Conservation (phyloP, 1,284 basidiomycete genomes). For the Irpex sp. region DNA sequence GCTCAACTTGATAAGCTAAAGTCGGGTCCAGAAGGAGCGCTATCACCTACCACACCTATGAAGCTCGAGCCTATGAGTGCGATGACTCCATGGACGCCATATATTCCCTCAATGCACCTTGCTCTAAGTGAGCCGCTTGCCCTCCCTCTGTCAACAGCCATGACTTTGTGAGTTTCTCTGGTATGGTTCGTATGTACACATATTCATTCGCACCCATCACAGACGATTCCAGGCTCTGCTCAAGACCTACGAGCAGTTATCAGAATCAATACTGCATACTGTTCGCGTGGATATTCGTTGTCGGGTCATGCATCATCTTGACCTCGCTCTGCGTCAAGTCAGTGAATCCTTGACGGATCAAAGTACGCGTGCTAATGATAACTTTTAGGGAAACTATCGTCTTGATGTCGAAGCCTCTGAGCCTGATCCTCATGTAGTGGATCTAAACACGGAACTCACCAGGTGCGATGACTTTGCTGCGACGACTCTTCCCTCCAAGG, state of each 20-base stretch:
- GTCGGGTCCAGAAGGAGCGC: slow-evolving; percentile 50
- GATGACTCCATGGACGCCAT: slow-evolving; percentile 47
- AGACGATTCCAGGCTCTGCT: slow-evolving; percentile 90
- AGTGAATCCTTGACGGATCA: slow-evolving; percentile 14
- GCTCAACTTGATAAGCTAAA: slow-evolving; percentile 65
- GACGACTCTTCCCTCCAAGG: slow-evolving; percentile 55
- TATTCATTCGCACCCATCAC: slow-evolving; percentile 12
- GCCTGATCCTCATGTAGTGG: slow-evolving; percentile 87
- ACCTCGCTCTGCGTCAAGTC: slow-evolving; percentile 75
- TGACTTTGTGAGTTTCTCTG: slow-evolving; percentile 67
- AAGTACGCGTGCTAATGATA: not conserved
- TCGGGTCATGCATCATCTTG: slow-evolving; percentile 80
- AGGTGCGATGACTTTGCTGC: slow-evolving; percentile 74
- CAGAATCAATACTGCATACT: slow-evolving; percentile 84
- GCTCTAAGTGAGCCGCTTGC: slow-evolving; percentile 47
- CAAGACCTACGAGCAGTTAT: slow-evolving; percentile 86
- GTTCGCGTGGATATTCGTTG: slow-evolving; percentile 89
- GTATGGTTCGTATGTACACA: not conserved
- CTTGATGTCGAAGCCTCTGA: slow-evolving; percentile 82
- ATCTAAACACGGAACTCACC: slow-evolving; percentile 82
- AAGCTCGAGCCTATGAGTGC: slow-evolving; percentile 47
- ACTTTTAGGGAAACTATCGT: slow-evolving; percentile 73
- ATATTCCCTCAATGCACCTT: slow-evolving; percentile 34
- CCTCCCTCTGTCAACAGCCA: slow-evolving; percentile 81
- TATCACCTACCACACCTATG: slow-evolving; percentile 48